Conservation (phyloP, 2,329 filamentous ascomycete species). For the Elsinoe batatas region DNA sequence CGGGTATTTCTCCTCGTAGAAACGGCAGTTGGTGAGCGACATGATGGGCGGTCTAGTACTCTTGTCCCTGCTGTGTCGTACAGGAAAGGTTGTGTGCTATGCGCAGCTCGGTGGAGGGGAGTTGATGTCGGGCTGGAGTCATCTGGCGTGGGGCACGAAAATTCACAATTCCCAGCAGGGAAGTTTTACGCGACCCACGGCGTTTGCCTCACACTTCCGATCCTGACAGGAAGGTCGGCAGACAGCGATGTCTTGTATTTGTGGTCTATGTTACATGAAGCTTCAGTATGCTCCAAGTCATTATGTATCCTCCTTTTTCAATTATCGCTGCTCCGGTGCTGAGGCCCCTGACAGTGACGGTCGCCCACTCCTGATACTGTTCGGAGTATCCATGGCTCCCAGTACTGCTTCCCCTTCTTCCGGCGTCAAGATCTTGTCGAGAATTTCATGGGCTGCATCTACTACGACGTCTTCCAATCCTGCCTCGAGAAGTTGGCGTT, state of each 20-base stretch:
- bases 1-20: slow-evolving; percentile 95
- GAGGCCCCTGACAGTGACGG: neutral
- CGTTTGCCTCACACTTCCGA: neutral
- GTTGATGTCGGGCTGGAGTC: neutral
- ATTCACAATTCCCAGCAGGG: neutral
- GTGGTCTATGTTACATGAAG: neutral
- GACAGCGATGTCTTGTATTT: neutral
- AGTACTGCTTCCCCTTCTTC: slow-evolving; percentile 59
- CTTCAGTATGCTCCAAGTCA: neutral
- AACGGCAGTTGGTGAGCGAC: slow-evolving; percentile 76
- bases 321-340: neutral
- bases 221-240: neutral
- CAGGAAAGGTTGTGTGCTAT: neutral
- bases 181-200: slow-evolving; percentile 5
- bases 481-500: slow-evolving; percentile 66
- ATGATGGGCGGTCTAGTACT: slow-evolving; percentile 14
- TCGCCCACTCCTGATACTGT: slow-evolving; percentile 17
- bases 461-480: slow-evolving; percentile 69
- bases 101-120: neutral
- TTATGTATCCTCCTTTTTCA: neutral
- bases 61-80: neutral
- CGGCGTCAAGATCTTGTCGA: slow-evolving; percentile 72
- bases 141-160: neutral
- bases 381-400: slow-evolving; percentile 33
- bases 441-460: slow-evolving; percentile 68